Conservation (phyloP, 176 grass and related monocot species). For the Rhynchospora pubera region DNA sequence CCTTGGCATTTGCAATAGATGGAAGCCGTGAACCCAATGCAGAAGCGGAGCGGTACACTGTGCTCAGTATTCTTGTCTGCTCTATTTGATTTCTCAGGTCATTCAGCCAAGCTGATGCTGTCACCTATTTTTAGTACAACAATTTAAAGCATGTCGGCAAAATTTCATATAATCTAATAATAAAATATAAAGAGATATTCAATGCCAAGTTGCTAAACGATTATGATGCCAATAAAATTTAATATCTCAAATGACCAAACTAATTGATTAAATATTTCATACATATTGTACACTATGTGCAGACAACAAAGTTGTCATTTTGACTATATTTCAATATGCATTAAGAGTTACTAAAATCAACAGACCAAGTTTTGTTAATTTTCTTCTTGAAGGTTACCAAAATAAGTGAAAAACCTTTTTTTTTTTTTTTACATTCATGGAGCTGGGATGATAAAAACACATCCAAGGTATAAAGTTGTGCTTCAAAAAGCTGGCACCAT, state of each 20-base stretch:
- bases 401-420: background rate
- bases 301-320: background rate
- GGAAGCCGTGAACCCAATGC: conserved; percentile 84
- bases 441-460: too few species aligned
- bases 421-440: background rate
- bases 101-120: conserved; percentile 89
- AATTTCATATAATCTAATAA: background rate
- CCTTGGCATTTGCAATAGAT: conserved; percentile 95
- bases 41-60: conserved; percentile 89
- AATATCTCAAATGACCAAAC: background rate
- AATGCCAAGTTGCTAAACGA: background rate
- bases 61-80: conserved; percentile 88
- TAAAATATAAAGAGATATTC: background rate
- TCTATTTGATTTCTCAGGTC: conserved; percentile 93
- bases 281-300: background rate
- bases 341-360: too few species aligned
- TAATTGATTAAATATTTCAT: background rate
- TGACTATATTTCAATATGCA: background rate
- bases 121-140: conserved; percentile 44
- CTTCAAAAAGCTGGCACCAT: background rate
- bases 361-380: background rate
- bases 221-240: background rate
- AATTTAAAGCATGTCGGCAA: too few species aligned
- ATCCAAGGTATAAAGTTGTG: background rate
- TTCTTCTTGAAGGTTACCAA: background rate